Evolutionary conservation across 441 rosid species (phyloP).

Genomic region (Gossypium schwendimanii): DNA sequence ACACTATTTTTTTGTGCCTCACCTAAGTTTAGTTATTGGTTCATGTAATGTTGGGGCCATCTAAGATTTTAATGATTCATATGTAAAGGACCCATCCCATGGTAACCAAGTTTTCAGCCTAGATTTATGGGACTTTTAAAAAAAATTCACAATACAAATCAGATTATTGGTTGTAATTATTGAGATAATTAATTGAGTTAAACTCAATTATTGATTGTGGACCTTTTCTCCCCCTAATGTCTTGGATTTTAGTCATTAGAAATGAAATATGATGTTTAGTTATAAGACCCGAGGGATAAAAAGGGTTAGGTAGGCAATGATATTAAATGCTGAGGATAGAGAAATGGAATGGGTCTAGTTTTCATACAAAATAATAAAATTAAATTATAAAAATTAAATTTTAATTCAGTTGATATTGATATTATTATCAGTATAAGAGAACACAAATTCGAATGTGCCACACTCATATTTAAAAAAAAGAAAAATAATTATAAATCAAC

Average conservation of each 20-base stretch:
- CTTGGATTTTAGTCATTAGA: too few species aligned
- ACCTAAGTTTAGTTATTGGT: not conserved
- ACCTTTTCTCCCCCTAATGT: too few species aligned
- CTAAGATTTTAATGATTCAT: not conserved
- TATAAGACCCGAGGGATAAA: not conserved
- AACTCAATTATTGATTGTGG: too few species aligned
- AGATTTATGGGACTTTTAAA: not conserved
- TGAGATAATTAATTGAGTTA: too few species aligned
- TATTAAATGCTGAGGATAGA: not conserved
- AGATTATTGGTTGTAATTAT: too few species aligned
- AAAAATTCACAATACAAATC: not conserved
- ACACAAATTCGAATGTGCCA: rapidly evolving
- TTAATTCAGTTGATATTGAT: rapidly evolving
- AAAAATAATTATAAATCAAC: too few species aligned
- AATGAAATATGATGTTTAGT: not conserved
- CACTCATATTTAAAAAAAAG: too few species aligned
- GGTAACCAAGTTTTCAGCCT: not conserved
- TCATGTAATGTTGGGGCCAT: not conserved
- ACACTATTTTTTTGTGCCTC: not conserved
- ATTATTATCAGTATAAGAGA: rapidly evolving
- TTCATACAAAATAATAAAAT: not conserved
- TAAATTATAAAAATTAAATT: too few species aligned
- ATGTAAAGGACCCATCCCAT: not conserved
- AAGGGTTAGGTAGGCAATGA: not conserved
- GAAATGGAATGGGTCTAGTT: not conserved